Evolutionary conservation across 768 basidiomycete genomes (phyloP).

Genomic region (Jaapia argillacea): DNA sequence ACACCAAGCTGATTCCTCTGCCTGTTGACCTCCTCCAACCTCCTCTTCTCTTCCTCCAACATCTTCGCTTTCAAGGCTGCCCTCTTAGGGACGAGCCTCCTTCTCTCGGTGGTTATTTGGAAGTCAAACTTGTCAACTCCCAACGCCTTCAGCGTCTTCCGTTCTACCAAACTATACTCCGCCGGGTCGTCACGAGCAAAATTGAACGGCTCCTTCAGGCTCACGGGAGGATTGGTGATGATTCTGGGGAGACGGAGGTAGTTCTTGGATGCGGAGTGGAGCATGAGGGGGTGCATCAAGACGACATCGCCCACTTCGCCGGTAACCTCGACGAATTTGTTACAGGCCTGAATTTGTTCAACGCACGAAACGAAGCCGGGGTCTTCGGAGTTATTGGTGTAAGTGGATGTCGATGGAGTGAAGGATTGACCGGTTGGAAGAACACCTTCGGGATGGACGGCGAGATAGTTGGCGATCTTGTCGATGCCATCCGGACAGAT

Average conservation of each 20-base stretch:
- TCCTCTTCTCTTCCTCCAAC: conserved; percentile 35
- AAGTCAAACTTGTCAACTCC: conserved; percentile 37
- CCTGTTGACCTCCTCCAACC: too few relatives aligned
- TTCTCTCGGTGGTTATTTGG: conserved; percentile 35
- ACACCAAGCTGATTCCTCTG: too few relatives aligned
- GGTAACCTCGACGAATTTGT: conserved; percentile 42
- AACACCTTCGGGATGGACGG: conserved; percentile 42
- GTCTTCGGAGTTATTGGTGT: conserved; percentile 10
- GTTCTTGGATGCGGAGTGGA: conserved; percentile 56
- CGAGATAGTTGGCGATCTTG: conserved; percentile 38
- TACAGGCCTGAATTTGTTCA: conserved; percentile 29
- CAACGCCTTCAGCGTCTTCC: conserved; percentile 44
- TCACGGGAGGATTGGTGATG: conserved; percentile 58
- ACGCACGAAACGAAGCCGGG: conserved; percentile 33
- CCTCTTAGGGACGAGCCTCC: conserved; percentile 35
- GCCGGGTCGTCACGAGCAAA: conserved; percentile 23
- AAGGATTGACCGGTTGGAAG: conserved; percentile 33
- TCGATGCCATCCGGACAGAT: conserved; percentile 49
- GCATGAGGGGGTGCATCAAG: conserved; percentile 53
- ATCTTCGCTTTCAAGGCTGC: conserved; percentile 34
- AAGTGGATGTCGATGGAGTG: conserved; percentile 37
- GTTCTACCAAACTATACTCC: conserved; percentile 38
- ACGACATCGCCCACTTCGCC: conserved; percentile 54
- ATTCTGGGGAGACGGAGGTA: conserved; percentile 43
- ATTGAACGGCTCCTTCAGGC: conserved; percentile 43